phyloP scores from a whole-genome alignment of 1,139 yeast genomes.

The Yamadazyma conglobata region DNA sequence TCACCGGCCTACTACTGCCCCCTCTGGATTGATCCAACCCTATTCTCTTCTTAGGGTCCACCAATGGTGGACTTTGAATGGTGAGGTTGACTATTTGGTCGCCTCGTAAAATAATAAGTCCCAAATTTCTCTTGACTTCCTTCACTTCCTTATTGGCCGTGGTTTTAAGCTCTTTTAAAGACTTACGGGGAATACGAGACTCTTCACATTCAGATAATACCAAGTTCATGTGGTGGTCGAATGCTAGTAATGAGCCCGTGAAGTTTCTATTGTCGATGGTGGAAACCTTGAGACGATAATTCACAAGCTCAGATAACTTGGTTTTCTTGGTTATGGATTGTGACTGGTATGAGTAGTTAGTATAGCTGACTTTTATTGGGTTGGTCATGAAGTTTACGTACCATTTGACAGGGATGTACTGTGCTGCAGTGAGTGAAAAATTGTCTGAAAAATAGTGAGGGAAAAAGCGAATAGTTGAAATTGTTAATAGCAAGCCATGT shows the following conservation, averaged over 20 bases:
- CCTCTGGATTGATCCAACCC: slow-evolving; percentile 47
- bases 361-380: no score
- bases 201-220: slow-evolving; percentile 87
- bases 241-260: slow-evolving; percentile 79
- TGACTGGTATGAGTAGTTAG: no score
- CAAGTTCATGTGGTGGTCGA: slow-evolving; percentile 84
- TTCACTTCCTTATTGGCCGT: slow-evolving; percentile 18
- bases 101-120: slow-evolving; percentile 82
- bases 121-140: slow-evolving; percentile 71
- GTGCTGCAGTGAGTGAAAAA: no score
- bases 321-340: slow-evolving; percentile 38
- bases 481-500: no score
- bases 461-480: no score
- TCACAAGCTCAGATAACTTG: slow-evolving; percentile 64
- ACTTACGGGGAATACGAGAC: slow-evolving; percentile 67
- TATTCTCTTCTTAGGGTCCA: slow-evolving; percentile 42
- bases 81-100: slow-evolving; percentile 83
- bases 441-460: no score
- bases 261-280: slow-evolving; percentile 74
- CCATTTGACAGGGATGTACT: no score
- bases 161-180: slow-evolving; percentile 38
- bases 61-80: slow-evolving; percentile 75
- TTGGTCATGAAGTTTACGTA: neutral
- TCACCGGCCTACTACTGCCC: slow-evolving; percentile 43
- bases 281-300: slow-evolving; percentile 69